Percentiles rank a stretch among this genome's conserved stretches.
Evolutionary conservation across 192 early-diverging fungal species (phyloP).

Genomic region (Backusella sp.): DNA sequence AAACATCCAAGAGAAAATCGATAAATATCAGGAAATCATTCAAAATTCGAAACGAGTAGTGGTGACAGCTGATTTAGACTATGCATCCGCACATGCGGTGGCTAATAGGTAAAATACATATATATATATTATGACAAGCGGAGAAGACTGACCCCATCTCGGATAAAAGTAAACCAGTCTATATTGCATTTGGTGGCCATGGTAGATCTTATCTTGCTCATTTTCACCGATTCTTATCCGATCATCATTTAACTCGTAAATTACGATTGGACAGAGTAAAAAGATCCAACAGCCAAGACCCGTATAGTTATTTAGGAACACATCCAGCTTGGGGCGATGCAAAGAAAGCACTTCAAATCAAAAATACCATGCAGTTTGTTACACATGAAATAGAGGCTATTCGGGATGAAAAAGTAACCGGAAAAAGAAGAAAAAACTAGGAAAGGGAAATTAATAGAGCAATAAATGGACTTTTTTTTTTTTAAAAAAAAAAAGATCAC

Average conservation of each 20-base stretch:
- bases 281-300: neutral
- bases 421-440: constrained; percentile 23
- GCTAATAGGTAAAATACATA: constrained; percentile 19
- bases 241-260: constrained; percentile 27
- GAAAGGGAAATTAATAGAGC: neutral
- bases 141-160: neutral
- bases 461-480: neutral
- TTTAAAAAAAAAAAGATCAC: neutral
- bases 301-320: constrained; percentile 34
- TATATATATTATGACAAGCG: neutral
- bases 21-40: constrained; percentile 23
- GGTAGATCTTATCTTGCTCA: constrained; percentile 25
- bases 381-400: constrained; percentile 16
- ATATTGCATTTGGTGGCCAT: constrained; percentile 30
- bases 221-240: constrained; percentile 25
- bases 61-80: constrained; percentile 35
- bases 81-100: constrained; percentile 23
- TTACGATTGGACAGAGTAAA: constrained; percentile 25
- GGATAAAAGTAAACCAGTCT: constrained; percentile 30
- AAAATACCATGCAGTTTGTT: constrained; percentile 12
- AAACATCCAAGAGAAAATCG: constrained; percentile 1
- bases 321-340: constrained; percentile 23
- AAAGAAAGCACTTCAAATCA: constrained; percentile 10
- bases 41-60: constrained; percentile 7
- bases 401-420: constrained; percentile 18